Evolutionary conservation across 1,284 basidiomycete genomes (phyloP).

Genomic region (Boletus sp.): DNA sequence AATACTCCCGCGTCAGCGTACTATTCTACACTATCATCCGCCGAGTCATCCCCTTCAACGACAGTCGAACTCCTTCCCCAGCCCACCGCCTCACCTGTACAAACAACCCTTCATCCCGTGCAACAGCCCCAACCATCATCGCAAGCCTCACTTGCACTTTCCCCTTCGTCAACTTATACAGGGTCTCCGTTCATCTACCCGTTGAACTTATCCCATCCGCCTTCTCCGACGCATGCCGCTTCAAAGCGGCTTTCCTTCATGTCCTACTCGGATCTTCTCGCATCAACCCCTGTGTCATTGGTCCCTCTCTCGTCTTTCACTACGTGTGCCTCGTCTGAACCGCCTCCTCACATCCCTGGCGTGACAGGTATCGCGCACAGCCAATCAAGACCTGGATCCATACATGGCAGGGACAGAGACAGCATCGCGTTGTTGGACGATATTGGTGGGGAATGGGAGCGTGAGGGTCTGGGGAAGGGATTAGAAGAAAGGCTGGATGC

Average conservation of each 20-base stretch:
- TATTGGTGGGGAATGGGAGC: constrained; percentile 79
- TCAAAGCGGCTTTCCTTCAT: constrained; percentile 82
- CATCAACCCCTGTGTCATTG: constrained; percentile 72
- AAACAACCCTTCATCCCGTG: constrained; percentile 23
- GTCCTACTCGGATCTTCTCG: constrained; percentile 81
- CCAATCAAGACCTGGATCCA: constrained; percentile 27
- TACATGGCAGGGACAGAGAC: constrained; percentile 41
- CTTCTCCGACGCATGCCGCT: constrained; percentile 54
- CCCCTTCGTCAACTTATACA: constrained; percentile 33
- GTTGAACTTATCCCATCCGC: constrained; percentile 49
- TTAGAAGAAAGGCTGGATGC: constrained; percentile 79
- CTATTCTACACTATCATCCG: constrained; percentile 45
- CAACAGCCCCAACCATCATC: constrained; percentile 28
- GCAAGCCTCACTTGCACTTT: constrained; percentile 26
- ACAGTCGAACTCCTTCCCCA: constrained; percentile 45
- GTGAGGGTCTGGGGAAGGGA: constrained; percentile 79
- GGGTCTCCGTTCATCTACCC: constrained; percentile 31
- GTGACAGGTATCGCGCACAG: constrained; percentile 51
- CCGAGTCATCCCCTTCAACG: constrained; percentile 45
- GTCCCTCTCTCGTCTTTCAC: constrained; percentile 76
- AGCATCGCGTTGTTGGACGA: constrained; percentile 54
- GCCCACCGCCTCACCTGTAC: constrained; percentile 30
- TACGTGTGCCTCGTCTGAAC: constrained; percentile 53
- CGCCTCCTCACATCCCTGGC: constrained; percentile 68
- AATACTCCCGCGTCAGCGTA: constrained; percentile 55